Conservation (phyloP, 148 eudicot species). For the Rhododendron ferrugineum region DNA sequence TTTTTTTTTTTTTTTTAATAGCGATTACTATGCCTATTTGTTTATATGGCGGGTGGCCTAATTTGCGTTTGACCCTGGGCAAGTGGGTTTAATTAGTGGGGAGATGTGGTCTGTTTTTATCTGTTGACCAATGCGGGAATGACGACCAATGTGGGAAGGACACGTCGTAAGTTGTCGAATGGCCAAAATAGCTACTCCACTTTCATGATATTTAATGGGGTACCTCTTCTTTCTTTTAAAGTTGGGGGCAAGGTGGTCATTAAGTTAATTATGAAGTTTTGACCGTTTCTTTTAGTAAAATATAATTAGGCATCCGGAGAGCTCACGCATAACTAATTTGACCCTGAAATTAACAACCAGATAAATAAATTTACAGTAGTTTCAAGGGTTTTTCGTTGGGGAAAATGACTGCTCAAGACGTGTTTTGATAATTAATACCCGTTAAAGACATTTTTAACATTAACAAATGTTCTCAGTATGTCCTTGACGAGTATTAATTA, state of each 20-base stretch:
- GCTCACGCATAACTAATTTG: not conserved
- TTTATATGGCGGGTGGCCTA: conserved; percentile 16
- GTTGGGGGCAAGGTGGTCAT: not conserved
- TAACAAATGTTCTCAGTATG: no score
- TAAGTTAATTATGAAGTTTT: not conserved
- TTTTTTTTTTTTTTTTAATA: not conserved
- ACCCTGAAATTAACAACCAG: not conserved
- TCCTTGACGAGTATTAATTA: no score
- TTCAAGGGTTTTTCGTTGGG: not conserved
- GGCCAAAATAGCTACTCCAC: not conserved
- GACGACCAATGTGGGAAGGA: not conserved
- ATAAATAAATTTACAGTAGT: not conserved
- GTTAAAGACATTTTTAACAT: no score
- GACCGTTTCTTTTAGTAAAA: not conserved
- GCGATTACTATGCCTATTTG: not conserved
- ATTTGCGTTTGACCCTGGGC: conserved; percentile 7
- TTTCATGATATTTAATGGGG: not conserved
- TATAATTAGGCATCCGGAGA: not conserved
- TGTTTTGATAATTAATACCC: no score
- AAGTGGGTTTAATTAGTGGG: not conserved
- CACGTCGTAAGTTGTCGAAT: not conserved
- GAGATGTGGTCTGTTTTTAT: not conserved
- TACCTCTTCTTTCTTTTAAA: not conserved
- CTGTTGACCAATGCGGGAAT: not conserved
- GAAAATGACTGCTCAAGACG: no score